A percentile compares a stretch with the other conserved stretches of the same genome.
phyloP scores from a whole-genome alignment of 495 filamentous ascomycete species.

The Lasiosphaeria miniovina region DNA sequence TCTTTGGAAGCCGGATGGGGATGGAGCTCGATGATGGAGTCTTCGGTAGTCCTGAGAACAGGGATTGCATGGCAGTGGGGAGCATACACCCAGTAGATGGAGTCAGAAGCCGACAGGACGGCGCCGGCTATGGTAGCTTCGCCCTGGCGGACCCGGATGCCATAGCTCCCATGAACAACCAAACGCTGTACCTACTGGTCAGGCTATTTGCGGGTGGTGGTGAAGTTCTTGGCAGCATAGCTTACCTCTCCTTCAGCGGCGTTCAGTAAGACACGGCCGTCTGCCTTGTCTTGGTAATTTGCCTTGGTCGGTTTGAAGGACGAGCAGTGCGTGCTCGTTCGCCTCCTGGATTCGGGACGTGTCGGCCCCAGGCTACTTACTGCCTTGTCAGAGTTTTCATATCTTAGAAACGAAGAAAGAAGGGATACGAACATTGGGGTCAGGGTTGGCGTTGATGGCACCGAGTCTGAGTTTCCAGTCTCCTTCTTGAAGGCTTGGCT shows the following conservation, averaged over 20 bases:
- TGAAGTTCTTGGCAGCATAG: neutral
- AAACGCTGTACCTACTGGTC: conserved; percentile 49
- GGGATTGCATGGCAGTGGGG: conserved; percentile 76
- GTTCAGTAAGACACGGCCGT: conserved; percentile 35
- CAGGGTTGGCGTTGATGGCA: conserved; percentile 1
- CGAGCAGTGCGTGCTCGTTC: conserved; percentile 30
- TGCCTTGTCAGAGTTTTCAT: neutral
- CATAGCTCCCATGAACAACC: conserved; percentile 70
- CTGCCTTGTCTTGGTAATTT: conserved; percentile 37
- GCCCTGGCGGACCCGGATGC: conserved; percentile 58
- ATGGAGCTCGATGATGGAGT: conserved; percentile 48
- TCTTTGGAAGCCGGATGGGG: conserved; percentile 50
- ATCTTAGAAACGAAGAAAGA: neutral
- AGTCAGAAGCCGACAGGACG: conserved; percentile 52
- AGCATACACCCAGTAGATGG: conserved; percentile 62
- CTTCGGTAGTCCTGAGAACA: conserved; percentile 57
- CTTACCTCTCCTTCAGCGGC: conserved; percentile 48
- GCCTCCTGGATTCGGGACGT: conserved; percentile 13
- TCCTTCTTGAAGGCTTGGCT: neutral
- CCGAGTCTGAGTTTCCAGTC: neutral
- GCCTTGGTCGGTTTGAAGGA: conserved; percentile 43
- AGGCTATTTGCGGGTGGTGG: neutral
- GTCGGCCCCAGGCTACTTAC: neutral
- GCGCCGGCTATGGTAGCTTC: conserved; percentile 67
- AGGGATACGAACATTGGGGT: neutral